phyloP scores from a whole-genome alignment of 371 early-diverging fungal genomes.

The Zychaea mexicana region DNA sequence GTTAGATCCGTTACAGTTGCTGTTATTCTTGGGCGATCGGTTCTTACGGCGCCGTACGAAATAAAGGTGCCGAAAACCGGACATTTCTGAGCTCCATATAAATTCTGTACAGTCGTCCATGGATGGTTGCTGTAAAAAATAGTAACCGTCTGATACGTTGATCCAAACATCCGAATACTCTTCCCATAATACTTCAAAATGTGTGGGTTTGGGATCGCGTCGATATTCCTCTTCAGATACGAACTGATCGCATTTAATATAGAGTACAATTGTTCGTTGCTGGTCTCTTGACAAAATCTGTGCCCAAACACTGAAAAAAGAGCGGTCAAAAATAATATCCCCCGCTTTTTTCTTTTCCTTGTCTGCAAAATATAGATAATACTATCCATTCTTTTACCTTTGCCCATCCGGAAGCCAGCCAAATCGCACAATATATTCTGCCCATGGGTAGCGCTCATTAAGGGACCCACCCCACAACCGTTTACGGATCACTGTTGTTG shows the following conservation, averaged over 20 bases:
- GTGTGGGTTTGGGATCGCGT: slow-evolving; percentile 17
- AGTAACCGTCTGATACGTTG: slow-evolving; percentile 63
- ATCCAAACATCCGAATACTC: slow-evolving; percentile 66
- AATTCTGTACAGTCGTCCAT: slow-evolving; percentile 25
- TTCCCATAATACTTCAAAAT: slow-evolving; percentile 59
- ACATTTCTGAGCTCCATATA: slow-evolving; percentile 67
- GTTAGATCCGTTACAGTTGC: too few species aligned
- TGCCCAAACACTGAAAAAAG: slow-evolving; percentile 61
- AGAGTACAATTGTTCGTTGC: slow-evolving; percentile 51
- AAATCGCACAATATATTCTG: slow-evolving; percentile 76
- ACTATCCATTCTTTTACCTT: slow-evolving; percentile 35
- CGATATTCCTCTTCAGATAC: not conserved
- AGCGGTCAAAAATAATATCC: not conserved
- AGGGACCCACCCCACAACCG: slow-evolving; percentile 49
- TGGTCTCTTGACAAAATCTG: slow-evolving; percentile 74
- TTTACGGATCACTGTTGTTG: slow-evolving; percentile 35
- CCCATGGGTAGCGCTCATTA: slow-evolving; percentile 66
- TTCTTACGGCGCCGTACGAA: too few species aligned
- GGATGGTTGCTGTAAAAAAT: slow-evolving; percentile 37
- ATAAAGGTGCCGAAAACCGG: slow-evolving; percentile 75
- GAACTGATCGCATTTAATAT: slow-evolving; percentile 37
- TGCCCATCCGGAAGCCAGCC: slow-evolving; percentile 74
- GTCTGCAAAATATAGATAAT: too few species aligned
- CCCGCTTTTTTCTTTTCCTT: not conserved
- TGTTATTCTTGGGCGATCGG: too few species aligned